A percentile compares a stretch with the other conserved stretches of the same genome.
Evolutionary conservation across 1,284 basidiomycete genomes (phyloP).

Genomic region (Marasmius oreades): DNA sequence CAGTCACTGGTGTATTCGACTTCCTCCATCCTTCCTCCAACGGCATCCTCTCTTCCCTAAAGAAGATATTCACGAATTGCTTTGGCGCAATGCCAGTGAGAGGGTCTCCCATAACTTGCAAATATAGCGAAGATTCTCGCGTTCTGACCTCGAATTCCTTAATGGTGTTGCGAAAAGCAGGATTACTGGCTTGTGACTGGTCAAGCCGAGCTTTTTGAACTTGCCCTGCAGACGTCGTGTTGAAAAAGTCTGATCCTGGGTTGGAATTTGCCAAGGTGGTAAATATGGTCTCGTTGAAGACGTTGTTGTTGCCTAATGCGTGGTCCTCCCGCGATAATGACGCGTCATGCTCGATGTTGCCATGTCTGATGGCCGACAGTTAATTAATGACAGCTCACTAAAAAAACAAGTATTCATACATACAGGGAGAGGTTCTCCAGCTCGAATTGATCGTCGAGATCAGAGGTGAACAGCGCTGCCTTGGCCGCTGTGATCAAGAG

Average conservation of each 20-base stretch:
- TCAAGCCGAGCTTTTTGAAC: conserved; percentile 15
- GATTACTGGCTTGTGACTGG: conserved; percentile 12
- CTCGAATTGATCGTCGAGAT: conserved; percentile 5
- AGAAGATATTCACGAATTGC: conserved; percentile 12
- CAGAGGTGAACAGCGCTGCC: conserved; percentile 11
- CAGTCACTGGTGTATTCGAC: background rate
- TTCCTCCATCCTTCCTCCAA: conserved; percentile 1
- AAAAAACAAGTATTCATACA: background rate
- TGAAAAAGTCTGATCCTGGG: conserved; percentile 19
- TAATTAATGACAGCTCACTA: no score
- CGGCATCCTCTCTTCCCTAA: conserved; percentile 1
- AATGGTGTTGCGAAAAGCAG: conserved; percentile 15
- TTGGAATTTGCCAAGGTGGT: conserved; percentile 18
- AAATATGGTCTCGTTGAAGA: conserved; percentile 20
- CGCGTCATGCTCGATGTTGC: conserved; percentile 20
- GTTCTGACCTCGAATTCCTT: conserved; percentile 16
- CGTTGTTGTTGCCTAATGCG: conserved; percentile 15
- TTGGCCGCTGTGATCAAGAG: conserved; percentile 13
- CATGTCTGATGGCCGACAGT: conserved; percentile 13
- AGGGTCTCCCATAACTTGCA: conserved; percentile 20
- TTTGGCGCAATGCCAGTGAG: conserved; percentile 20
- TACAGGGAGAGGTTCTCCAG: conserved; percentile 15
- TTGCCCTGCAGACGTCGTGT: conserved; percentile 17
- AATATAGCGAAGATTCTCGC: conserved; percentile 17
- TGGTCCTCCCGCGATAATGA: conserved; percentile 18